Conservation (phyloP, 2,329 filamentous ascomycete species). For the Calcarisporium arbuscula region DNA sequence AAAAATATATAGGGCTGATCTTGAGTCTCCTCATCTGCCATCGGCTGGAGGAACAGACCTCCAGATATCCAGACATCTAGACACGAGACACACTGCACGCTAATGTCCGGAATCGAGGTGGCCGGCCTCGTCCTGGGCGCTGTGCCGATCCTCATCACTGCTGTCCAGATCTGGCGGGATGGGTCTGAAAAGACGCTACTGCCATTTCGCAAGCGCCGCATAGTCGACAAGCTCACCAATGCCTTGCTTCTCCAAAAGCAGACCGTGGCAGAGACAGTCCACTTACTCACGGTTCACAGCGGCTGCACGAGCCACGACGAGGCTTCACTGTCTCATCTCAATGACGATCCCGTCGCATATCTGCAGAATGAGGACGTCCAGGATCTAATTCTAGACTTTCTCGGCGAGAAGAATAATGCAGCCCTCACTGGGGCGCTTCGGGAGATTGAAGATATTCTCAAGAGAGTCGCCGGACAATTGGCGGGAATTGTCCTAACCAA, state of each 20-base stretch:
- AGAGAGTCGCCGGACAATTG: slow-evolving; percentile 2
- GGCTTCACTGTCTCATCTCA: not conserved
- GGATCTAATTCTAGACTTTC: not conserved
- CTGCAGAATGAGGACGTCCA: slow-evolving; percentile 1
- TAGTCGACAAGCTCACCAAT: slow-evolving; percentile 5
- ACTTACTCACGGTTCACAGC: slow-evolving; percentile 1
- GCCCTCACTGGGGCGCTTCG: slow-evolving; percentile 2
- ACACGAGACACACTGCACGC: no score
- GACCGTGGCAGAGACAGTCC: slow-evolving; percentile 1
- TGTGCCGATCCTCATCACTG: slow-evolving; percentile 4
- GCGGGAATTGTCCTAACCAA: slow-evolving; percentile 4
- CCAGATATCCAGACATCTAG: not conserved
- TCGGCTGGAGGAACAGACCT: not conserved
- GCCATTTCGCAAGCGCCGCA: slow-evolving; percentile 4
- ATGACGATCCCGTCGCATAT: slow-evolving; percentile 3
- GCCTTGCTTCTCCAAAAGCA: slow-evolving; percentile 4
- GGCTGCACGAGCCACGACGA: slow-evolving; percentile 3
- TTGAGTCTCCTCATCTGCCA: no score
- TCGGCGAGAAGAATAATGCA: slow-evolving; percentile 3
- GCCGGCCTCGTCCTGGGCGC: slow-evolving; percentile 4
- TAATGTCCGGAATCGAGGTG: slow-evolving; percentile 6
- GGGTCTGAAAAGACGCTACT: not conserved
- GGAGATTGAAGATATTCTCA: slow-evolving; percentile 1
- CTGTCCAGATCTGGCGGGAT: not conserved
- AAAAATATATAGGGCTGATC: no score